Conservation (phyloP, 768 basidiomycete genomes). For the Mrakia frigida region DNA sequence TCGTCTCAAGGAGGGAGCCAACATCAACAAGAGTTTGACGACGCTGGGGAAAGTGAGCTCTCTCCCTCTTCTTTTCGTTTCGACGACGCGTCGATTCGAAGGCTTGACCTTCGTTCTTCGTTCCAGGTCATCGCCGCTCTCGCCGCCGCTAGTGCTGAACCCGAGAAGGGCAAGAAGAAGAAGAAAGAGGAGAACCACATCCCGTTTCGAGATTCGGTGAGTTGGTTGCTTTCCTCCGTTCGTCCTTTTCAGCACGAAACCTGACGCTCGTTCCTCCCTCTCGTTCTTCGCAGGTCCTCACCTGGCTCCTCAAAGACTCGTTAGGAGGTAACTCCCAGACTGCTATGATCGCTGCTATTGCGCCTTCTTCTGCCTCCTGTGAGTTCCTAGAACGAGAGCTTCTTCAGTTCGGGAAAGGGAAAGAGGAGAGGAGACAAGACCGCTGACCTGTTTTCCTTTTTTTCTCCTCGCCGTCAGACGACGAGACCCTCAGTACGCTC, state of each 20-base stretch:
- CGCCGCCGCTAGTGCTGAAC: conserved; percentile 61
- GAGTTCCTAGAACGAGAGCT: not conserved
- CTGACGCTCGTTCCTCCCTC: conserved; percentile 7
- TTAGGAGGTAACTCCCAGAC: conserved; percentile 94
- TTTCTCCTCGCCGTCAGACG: not conserved
- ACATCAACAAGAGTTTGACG: conserved; percentile 97
- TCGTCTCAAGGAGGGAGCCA: conserved; percentile 92
- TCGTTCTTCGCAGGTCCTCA: conserved; percentile 62
- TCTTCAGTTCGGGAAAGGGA: not conserved
- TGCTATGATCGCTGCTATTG: conserved; percentile 98
- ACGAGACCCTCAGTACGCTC: conserved; percentile 56
- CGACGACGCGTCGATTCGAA: not conserved
- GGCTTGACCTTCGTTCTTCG: not conserved
- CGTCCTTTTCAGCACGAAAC: not conserved
- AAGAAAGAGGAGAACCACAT: conserved; percentile 86
- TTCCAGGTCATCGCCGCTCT: conserved; percentile 82
- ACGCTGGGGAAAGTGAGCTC: conserved; percentile 1
- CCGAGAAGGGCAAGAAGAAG: conserved; percentile 58
- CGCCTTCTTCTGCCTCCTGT: conserved; percentile 30
- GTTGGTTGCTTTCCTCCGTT: conserved; percentile 38
- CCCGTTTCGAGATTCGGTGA: conserved; percentile 93
- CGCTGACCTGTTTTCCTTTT: not conserved
- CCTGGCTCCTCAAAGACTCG: conserved; percentile 97
- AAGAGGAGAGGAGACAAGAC: no score
- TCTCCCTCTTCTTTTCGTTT: no score